Evolutionary conservation across 129 eudicot genomes (phyloP).

Genomic region (Lactuca sativa): DNA sequence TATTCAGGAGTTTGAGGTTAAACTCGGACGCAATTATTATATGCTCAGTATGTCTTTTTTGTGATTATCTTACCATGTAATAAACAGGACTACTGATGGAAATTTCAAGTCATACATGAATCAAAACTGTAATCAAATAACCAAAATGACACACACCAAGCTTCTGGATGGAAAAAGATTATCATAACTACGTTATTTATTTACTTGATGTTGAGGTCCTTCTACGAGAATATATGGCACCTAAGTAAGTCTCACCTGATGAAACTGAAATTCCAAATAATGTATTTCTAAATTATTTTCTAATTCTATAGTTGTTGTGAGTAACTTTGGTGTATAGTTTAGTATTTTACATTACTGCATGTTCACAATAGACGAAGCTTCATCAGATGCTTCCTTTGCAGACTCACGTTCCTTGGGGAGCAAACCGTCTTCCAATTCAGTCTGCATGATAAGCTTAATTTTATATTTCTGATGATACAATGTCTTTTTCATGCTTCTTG

Average conservation of each 20-base stretch:
- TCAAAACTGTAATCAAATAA: slow-evolving; percentile 2
- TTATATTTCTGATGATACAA: slow-evolving; percentile 24
- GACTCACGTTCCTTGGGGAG: slow-evolving; percentile 65
- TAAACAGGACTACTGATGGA: not conserved
- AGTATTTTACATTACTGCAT: slow-evolving; percentile 42
- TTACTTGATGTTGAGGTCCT: slow-evolving; percentile 5
- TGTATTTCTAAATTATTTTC: not conserved
- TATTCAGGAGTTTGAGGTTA: slow-evolving; percentile 11
- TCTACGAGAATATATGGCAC: slow-evolving; percentile 23
- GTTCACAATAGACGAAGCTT: slow-evolving; percentile 57
- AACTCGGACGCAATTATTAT: slow-evolving; percentile 7
- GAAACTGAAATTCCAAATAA: slow-evolving; percentile 8
- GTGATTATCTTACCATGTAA: slow-evolving; percentile 4
- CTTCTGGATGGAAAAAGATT: not conserved
- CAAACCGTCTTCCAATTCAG: slow-evolving; percentile 70
- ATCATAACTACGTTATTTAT: not conserved
- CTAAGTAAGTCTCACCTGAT: slow-evolving; percentile 20
- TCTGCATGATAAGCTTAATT: slow-evolving; percentile 49
- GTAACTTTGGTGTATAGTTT: slow-evolving; percentile 34
- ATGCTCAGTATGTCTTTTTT: not conserved
- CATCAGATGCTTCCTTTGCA: slow-evolving; percentile 75
- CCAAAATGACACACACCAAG: not conserved
- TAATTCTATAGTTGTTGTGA: slow-evolving; percentile 13
- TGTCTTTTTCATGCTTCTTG: slow-evolving; percentile 23
- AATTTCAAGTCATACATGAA: slow-evolving; percentile 4